Conservation (phyloP, 305 asterid genomes). For the Fraxinus sp. region DNA sequence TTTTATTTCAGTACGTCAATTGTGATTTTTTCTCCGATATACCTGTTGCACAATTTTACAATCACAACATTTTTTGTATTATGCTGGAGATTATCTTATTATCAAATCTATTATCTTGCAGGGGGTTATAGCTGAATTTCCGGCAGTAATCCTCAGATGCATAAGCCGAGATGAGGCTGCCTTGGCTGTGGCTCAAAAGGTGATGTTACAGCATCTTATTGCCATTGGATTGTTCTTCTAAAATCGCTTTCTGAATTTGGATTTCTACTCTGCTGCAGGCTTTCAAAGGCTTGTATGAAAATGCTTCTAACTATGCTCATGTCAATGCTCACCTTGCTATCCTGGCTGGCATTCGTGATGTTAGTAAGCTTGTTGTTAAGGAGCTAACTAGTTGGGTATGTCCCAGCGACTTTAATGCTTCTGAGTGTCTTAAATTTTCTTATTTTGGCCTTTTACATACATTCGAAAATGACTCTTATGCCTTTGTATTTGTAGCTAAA, state of each 20-base stretch:
- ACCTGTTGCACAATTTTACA: not conserved
- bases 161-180: conserved; percentile 98
- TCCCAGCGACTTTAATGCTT: not conserved
- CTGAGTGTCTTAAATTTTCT: not conserved
- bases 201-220: conserved; percentile 22
- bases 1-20: not conserved
- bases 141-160: conserved; percentile 79
- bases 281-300: conserved; percentile 89
- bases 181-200: conserved; percentile 97
- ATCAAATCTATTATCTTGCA: conserved; percentile 28
- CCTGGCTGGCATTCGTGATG: conserved; percentile 90
- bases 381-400: conserved; percentile 99
- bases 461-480: not conserved
- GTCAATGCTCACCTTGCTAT: conserved; percentile 82
- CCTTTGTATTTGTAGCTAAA: not conserved
- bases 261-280: conserved; percentile 44
- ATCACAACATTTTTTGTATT: conserved; percentile 3
- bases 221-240: conserved; percentile 7
- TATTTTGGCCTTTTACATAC: not conserved
- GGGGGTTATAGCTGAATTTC: conserved; percentile 92
- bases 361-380: conserved; percentile 94
- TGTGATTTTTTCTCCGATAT: not conserved
- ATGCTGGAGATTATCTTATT: not conserved
- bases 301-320: conserved; percentile 69
- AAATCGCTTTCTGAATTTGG: conserved; percentile 14